phyloP scores from a whole-genome alignment of 139 green algal genomes.

The Picochlorum sp. region DNA sequence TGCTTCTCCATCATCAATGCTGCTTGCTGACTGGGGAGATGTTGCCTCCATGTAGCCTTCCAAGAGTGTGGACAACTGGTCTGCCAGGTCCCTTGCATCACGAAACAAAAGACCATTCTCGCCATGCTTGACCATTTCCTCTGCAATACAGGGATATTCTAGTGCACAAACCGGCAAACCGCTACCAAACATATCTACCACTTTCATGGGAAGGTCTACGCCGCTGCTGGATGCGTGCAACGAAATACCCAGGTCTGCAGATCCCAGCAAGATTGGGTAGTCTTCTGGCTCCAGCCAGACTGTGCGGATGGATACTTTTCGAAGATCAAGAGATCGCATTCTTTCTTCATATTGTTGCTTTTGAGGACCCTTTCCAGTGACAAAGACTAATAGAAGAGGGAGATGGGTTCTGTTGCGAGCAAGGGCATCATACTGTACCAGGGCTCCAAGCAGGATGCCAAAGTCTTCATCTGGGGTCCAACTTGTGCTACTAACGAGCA shows the following conservation, averaged over 20 bases:
- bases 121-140: constrained; percentile 60
- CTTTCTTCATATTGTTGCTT: constrained; percentile 47
- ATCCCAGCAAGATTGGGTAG: constrained; percentile 83
- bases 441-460: constrained; percentile 69
- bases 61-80: constrained; percentile 45
- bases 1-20: too few species aligned
- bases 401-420: background rate
- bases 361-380: constrained; percentile 79
- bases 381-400: constrained; percentile 27
- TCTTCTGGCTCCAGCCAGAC: constrained; percentile 82
- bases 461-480: constrained; percentile 99
- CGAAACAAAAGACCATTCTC: constrained; percentile 76
- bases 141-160: constrained; percentile 67
- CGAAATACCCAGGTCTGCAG: constrained; percentile 81
- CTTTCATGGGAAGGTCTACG: constrained; percentile 98
- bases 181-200: constrained; percentile 96
- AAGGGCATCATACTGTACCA: constrained; percentile 16
- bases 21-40: too few species aligned
- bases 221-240: constrained; percentile 84
- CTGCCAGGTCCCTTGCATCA: constrained; percentile 39
- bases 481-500: constrained; percentile 90
- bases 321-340: constrained; percentile 53
- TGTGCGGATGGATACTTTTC: constrained; percentile 65
- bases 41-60: too few species aligned
- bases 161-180: constrained; percentile 79